Percentiles rank a stretch among this genome's conserved stretches.
Conservation (phyloP, 2,329 filamentous ascomycete genomes). For the Parascedosporium putredinis region DNA sequence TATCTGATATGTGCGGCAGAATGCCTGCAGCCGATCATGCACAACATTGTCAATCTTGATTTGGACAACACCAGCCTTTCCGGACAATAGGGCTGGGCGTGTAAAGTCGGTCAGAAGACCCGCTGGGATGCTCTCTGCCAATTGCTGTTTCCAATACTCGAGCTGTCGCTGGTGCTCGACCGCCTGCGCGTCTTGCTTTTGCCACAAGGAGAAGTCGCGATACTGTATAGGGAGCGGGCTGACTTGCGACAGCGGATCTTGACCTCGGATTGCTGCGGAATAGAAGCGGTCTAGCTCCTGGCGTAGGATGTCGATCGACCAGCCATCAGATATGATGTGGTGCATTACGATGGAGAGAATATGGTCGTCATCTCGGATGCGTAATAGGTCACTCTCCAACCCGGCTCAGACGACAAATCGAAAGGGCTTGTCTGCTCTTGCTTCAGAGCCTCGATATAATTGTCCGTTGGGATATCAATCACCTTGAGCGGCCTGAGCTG, state of each 20-base stretch:
- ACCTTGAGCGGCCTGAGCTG: background rate
- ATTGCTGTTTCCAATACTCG: slow-evolving; percentile 15
- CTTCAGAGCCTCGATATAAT: background rate
- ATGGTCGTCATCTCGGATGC: slow-evolving; percentile 11
- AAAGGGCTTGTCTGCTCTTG: slow-evolving; percentile 16
- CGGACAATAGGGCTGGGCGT: background rate
- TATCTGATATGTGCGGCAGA: slow-evolving; percentile 7
- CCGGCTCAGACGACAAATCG: slow-evolving; percentile 14
- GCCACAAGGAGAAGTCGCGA: slow-evolving; percentile 16
- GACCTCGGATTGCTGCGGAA: slow-evolving; percentile 7
- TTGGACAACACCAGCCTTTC: background rate
- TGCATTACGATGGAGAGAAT: slow-evolving; percentile 19
- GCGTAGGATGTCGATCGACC: slow-evolving; percentile 17
- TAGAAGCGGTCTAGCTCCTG: slow-evolving; percentile 15
- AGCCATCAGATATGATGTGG: slow-evolving; percentile 20
- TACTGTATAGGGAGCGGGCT: slow-evolving; percentile 16
- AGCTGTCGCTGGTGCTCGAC: slow-evolving; percentile 13
- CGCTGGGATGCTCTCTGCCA: slow-evolving; percentile 12
- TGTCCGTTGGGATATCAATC: background rate
- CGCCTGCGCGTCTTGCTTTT: slow-evolving; percentile 12
- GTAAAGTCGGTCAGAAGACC: slow-evolving; percentile 12
- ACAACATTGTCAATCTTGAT: background rate
- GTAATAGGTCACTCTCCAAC: slow-evolving; percentile 15
- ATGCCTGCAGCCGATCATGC: slow-evolving; percentile 8
- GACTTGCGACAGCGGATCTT: slow-evolving; percentile 11